Conservation (phyloP, 306 rosid genomes). For the Quercus dentata region DNA sequence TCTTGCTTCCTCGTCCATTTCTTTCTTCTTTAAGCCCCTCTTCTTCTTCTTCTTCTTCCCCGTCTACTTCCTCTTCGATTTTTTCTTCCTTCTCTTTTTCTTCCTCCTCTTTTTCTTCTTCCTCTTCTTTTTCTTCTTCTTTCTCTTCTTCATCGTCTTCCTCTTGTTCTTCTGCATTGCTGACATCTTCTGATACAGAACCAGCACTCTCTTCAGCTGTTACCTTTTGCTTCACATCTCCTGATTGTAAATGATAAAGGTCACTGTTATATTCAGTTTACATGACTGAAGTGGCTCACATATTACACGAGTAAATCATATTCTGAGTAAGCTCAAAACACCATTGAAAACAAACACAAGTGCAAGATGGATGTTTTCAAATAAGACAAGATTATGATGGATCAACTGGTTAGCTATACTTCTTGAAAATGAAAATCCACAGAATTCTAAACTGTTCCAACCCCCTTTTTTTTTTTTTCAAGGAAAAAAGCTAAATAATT, state of each 20-base stretch:
- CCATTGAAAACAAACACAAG: neutral
- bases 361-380: too few relatives aligned
- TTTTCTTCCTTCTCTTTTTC: neutral
- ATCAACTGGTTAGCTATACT: too few relatives aligned
- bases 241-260: conserved; percentile 17
- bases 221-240: conserved; percentile 20
- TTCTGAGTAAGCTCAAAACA: neutral
- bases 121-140: neutral
- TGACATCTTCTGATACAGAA: conserved; percentile 22
- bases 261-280: conserved; percentile 1
- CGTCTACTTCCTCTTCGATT: neutral
- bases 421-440: too few relatives aligned
- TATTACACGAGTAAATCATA: neutral
- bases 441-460: too few relatives aligned
- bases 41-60: conserved; percentile 2
- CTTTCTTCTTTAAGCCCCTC: conserved; percentile 1
- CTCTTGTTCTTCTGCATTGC: conserved; percentile 18
- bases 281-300: neutral
- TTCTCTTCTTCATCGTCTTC: conserved; percentile 14
- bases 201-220: conserved; percentile 23
- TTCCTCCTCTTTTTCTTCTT: conserved; percentile 12
- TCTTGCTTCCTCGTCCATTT: conserved; percentile 10
- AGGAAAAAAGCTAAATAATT: too few relatives aligned
- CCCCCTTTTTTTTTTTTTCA: too few relatives aligned
- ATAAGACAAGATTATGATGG: too few relatives aligned